Base-by-base conservation (phyloP, 1,284 basidiomycete species). In the Porogramme epimiltina region DNA sequence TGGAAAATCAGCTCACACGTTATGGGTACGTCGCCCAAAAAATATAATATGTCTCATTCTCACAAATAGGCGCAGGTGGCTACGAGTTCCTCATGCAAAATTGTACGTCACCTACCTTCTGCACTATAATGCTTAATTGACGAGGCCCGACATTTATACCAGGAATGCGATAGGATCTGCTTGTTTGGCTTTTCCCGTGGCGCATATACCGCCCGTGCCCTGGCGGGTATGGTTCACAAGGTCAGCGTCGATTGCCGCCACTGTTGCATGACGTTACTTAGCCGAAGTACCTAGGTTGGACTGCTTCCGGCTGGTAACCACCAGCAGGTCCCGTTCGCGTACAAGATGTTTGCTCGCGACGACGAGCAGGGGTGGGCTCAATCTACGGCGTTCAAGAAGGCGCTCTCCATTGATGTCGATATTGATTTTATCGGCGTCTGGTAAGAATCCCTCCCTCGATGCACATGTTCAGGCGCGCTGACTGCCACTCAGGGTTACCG, bases 31-130 rank as follows among this genome's bases (percentile, higher is more conserved):
- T n/a, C n/a, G n/a, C n/a, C n/a, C n/a, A n/a, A n/a, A n/a, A n/a
- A n/a, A n/a, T n/a, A n/a, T n/a, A n/a, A n/a, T n/a, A n/a, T n/a
- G n/a, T n/a, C n/a, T n/a, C n/a, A n/a, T n/a, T n/a, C n/a, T n/a
- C n/a, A n/a, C n/a, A n/a, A n/a, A n/a, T n/a, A n/a, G n/a, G n/a
- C n/a, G n/a, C n/a, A 80, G 79, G 73, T 43, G 84, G 82, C 3
- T 87, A 87, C 60, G 73, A 79, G 44, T 87, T 84, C 61, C 66
- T 87, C 13, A 84, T 84, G 78, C 76, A 85, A 60, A 83, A 83
- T 53, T 84, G 80, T 79, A 52, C n/a, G n/a, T n/a, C n/a, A n/a
- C n/a, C n/a, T n/a, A n/a, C n/a, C n/a, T n/a, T n/a, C n/a, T n/a
- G n/a, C n/a, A n/a, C n/a, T n/a, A n/a, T n/a, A n/a, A n/a, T n/a